These are phyloP conservation scores for Thielaviopsis euricoi DNA, from an alignment of 2,329 filamentous ascomycete species.

Conservation along the genomic window DNA sequence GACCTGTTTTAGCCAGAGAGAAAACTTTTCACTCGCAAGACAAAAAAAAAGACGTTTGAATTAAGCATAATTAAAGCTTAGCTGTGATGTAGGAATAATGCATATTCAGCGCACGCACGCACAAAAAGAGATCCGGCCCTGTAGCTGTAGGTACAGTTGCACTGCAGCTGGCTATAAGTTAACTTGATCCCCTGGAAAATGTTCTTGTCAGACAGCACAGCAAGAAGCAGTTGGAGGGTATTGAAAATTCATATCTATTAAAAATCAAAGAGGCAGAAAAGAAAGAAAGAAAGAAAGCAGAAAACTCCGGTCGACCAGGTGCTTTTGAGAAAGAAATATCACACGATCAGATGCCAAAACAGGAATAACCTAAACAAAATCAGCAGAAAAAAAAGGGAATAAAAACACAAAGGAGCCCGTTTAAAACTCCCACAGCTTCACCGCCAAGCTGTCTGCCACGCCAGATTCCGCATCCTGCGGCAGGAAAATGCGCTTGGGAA, in stretches of 20 bases:
- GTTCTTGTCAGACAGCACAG: background rate
- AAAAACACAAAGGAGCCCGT: background rate
- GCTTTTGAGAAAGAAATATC: background rate
- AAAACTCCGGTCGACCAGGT: background rate
- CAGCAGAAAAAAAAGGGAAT: background rate
- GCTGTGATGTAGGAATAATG: background rate
- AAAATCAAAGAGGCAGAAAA: background rate
- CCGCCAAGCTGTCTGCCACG: conserved; percentile 36
- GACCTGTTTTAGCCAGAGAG: no score
- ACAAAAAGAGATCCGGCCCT: no score
- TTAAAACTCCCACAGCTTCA: conserved; percentile 45
- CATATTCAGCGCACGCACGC: background rate
- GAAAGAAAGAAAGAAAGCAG: background rate
- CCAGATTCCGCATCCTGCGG: conserved; percentile 31
- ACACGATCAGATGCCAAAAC: background rate
- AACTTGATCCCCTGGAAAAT: background rate
- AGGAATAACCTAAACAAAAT: background rate
- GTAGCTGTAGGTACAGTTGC: background rate
- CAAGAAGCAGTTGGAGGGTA: background rate
- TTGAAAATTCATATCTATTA: background rate
- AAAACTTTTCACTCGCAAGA: no score
- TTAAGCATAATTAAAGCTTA: background rate
- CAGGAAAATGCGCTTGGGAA: conserved; percentile 67
- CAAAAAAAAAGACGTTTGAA: background rate
- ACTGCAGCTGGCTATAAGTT: background rate